Evolutionary conservation across 1,284 basidiomycete genomes (phyloP).

Genomic region (Singerocomus rubriflavus): DNA sequence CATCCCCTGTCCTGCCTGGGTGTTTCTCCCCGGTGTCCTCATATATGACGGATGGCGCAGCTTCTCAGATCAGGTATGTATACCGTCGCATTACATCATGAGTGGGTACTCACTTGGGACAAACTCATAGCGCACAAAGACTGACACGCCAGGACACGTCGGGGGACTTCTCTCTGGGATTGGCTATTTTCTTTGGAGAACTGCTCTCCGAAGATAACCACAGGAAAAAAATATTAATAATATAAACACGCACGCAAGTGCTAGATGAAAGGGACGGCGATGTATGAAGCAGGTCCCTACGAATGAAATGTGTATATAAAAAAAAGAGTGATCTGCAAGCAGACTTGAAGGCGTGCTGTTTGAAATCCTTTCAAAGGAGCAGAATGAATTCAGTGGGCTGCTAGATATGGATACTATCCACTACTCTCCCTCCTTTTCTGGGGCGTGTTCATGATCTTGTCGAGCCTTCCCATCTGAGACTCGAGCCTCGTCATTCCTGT

Average conservation of each 20-base stretch:
- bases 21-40: constrained; percentile 71
- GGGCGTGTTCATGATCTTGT: constrained; percentile 71
- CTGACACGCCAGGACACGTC: constrained; percentile 77
- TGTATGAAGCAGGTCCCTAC: constrained; percentile 5
- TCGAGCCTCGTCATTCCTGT: constrained; percentile 62
- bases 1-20: constrained; percentile 84
- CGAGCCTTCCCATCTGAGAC: constrained; percentile 72
- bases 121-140: constrained; percentile 38
- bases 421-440: constrained; percentile 24
- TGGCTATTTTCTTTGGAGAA: constrained; percentile 49
- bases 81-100: constrained; percentile 6
- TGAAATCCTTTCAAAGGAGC: not conserved
- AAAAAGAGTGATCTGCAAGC: constrained; percentile 13
- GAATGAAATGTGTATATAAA: constrained; percentile 10
- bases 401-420: constrained; percentile 4
- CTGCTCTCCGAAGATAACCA: constrained; percentile 30
- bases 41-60: constrained; percentile 54
- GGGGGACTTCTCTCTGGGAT: constrained; percentile 74
- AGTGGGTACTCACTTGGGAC: constrained; percentile 7
- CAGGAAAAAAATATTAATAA: constrained; percentile 2
- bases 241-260: constrained; percentile 7
- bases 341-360: not conserved
- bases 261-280: constrained; percentile 7
- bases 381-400: not conserved
- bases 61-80: constrained; percentile 50